A percentile compares a stretch with the other conserved stretches of the same genome.
Evolutionary conservation across 768 basidiomycete genomes (phyloP).

Genomic region (Coprinopsis sp.): DNA sequence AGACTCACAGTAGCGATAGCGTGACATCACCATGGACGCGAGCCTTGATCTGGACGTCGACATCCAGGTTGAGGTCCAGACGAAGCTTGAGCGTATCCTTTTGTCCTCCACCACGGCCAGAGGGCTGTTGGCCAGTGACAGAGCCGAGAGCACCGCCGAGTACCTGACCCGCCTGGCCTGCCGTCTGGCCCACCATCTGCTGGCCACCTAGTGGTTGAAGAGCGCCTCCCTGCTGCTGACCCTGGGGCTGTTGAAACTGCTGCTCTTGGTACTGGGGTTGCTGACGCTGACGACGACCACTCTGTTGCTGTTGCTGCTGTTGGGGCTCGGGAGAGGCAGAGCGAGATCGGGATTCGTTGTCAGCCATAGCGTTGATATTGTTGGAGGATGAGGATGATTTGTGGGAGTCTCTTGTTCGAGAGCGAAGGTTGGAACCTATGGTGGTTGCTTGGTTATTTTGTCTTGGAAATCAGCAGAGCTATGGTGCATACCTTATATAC

Average conservation of each 20-base stretch:
- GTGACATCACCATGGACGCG: constrained; percentile 31
- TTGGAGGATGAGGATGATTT: constrained; percentile 21
- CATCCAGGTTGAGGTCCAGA: constrained; percentile 31
- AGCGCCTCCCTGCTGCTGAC: constrained; percentile 3
- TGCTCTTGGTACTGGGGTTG: neutral
- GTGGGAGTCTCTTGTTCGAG: constrained; percentile 21
- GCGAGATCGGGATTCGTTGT: neutral
- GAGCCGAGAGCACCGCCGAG: neutral
- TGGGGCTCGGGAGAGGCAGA: neutral
- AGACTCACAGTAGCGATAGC: constrained; percentile 13
- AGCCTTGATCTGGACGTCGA: constrained; percentile 30
- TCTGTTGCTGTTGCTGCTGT: neutral
- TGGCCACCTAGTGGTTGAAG: constrained; percentile 1
- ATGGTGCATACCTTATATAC: too few relatives aligned
- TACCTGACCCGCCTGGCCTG: neutral
- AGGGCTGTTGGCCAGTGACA: neutral
- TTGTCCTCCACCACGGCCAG: neutral
- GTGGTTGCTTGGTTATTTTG: too few relatives aligned
- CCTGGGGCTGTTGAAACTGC: constrained; percentile 1
- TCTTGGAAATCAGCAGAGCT: too few relatives aligned
- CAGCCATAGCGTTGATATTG: constrained; percentile 15
- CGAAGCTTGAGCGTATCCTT: constrained; percentile 21
- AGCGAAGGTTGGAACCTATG: too few relatives aligned
- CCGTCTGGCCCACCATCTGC: constrained; percentile 1
- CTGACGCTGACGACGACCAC: too few relatives aligned